Conservation (phyloP, 192 early-diverging fungal species). For the Coemansia sp. region DNA sequence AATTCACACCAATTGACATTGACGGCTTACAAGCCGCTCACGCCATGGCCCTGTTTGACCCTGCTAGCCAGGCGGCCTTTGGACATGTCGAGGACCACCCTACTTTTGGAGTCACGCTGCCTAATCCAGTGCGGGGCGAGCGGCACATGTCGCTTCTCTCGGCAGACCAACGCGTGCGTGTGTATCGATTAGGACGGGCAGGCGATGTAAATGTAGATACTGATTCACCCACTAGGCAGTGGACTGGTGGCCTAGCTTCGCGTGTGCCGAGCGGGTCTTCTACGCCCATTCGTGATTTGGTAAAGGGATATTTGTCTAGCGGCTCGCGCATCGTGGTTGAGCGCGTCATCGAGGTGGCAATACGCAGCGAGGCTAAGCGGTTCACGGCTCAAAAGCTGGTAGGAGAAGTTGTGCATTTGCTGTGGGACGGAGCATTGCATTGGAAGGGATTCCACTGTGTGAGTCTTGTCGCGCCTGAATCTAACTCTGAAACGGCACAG, state of each 20-base stretch:
- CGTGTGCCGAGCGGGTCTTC: conserved; percentile 9
- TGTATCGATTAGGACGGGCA: conserved; percentile 38
- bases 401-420: conserved; percentile 34
- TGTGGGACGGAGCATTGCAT: conserved; percentile 42
- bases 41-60: not conserved
- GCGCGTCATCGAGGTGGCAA: conserved; percentile 38
- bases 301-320: conserved; percentile 31
- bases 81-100: not conserved
- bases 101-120: not conserved
- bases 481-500: not conserved
- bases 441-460: conserved; percentile 46
- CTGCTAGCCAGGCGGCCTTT: not conserved
- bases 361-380: conserved; percentile 43
- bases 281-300: conserved; percentile 21
- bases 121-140: conserved; percentile 17
- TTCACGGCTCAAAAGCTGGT: conserved; percentile 42
- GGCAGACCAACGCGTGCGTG: conserved; percentile 41
- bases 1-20: conserved; percentile 40
- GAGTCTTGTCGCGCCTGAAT: conserved; percentile 3
- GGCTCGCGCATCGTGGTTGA: conserved; percentile 34
- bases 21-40: conserved; percentile 19
- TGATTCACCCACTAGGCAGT: conserved; percentile 4
- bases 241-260: not conserved
- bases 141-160: conserved; percentile 47
- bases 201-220: conserved; percentile 18